Percentiles rank a stretch among this genome's conserved stretches.
Evolutionary conservation across 177 flowering plant species (phyloP).

Genomic region (Vitis hybrid): DNA sequence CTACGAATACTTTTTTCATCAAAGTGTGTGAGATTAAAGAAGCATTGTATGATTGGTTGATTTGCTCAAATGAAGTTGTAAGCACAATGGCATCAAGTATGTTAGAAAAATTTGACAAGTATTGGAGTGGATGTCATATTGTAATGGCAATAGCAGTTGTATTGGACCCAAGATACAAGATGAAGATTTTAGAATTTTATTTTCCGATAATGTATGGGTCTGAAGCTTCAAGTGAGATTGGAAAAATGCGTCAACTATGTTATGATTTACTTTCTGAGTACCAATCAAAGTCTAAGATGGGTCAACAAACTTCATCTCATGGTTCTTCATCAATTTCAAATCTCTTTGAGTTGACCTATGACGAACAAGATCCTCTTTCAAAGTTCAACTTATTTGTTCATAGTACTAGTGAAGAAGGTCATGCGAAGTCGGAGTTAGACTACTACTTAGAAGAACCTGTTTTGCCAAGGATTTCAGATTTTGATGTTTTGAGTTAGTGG

Average conservation of each 20-base stretch:
- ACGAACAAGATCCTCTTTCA: too few species aligned
- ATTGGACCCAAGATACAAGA: not conserved
- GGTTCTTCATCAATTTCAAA: too few species aligned
- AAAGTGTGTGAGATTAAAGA: constrained; percentile 8
- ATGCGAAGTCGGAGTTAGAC: too few species aligned
- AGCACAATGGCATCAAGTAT: not conserved
- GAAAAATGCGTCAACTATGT: not conserved
- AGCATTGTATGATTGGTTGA: not conserved
- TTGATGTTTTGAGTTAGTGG: too few species aligned
- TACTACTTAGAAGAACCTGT: too few species aligned
- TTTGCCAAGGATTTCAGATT: too few species aligned
- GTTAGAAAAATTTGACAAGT: constrained; percentile 7
- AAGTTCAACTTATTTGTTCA: too few species aligned
- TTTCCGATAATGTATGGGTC: too few species aligned
- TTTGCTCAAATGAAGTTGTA: not conserved
- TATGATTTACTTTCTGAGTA: not conserved
- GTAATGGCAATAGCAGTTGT: not conserved
- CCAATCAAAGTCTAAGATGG: not conserved
- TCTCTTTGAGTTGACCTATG: too few species aligned
- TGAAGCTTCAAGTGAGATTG: too few species aligned
- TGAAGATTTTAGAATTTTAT: too few species aligned
- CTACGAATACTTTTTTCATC: not conserved
- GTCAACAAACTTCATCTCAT: not conserved
- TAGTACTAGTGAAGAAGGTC: too few species aligned
- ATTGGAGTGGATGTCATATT: not conserved